These are phyloP conservation scores for Salvia splendens DNA, from an alignment of 257 asterid genomes.

Conservation along the genomic window DNA sequence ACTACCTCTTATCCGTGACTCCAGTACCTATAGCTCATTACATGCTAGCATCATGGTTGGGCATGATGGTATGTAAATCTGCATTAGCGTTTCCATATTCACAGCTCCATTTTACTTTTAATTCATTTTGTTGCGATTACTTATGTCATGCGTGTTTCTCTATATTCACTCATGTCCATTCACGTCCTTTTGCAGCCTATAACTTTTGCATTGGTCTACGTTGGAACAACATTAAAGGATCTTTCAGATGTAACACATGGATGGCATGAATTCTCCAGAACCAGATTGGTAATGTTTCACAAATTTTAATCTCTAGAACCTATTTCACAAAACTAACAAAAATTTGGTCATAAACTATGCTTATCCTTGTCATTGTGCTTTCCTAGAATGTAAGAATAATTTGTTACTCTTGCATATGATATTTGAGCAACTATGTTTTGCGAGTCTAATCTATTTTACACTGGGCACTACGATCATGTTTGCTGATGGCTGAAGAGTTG, in stretches of 20 bases:
- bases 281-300: constrained; percentile 70
- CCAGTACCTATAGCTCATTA: constrained; percentile 83
- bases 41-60: constrained; percentile 97
- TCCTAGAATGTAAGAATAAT: background rate
- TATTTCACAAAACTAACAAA: background rate
- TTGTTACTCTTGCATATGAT: constrained; percentile 19
- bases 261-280: constrained; percentile 82
- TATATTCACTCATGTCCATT: constrained; percentile 3
- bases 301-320: constrained; percentile 7
- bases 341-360: background rate
- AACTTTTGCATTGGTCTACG: constrained; percentile 90
- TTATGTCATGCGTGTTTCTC: constrained; percentile 1
- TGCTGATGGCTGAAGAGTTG: constrained; percentile 5
- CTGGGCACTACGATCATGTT: background rate
- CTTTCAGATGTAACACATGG: constrained; percentile 98
- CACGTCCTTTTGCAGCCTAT: constrained; percentile 67
- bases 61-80: constrained; percentile 79
- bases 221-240: constrained; percentile 96
- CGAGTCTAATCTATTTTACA: background rate
- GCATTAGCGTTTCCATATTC: constrained; percentile 19
- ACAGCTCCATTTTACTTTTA: background rate
- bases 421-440: background rate
- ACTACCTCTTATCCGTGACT: constrained; percentile 93
- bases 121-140: background rate
- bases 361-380: constrained; percentile 2